Evolutionary conservation across 2,329 filamentous ascomycete species (phyloP).

Genomic region (Nemania serpens): DNA sequence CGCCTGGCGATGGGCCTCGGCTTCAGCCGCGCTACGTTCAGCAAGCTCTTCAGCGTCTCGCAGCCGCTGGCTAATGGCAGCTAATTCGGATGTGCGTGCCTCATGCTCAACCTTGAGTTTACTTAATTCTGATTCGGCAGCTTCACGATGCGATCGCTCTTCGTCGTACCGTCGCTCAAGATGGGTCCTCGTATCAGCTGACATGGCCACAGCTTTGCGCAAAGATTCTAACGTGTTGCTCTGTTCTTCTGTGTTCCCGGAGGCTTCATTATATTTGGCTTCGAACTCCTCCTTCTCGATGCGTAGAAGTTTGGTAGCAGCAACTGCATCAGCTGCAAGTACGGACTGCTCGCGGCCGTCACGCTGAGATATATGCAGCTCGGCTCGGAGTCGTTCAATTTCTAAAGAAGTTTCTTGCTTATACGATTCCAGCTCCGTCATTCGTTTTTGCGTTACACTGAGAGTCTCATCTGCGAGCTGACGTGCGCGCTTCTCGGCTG

Average conservation of each 20-base stretch:
- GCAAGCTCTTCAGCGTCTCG: slow-evolving; percentile 86
- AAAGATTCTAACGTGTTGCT: slow-evolving; percentile 74
- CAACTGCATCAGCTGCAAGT: slow-evolving; percentile 75
- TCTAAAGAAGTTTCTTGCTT: slow-evolving; percentile 84
- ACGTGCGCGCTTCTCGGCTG: slow-evolving; percentile 79
- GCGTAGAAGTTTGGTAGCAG: slow-evolving; percentile 73
- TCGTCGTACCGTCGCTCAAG: slow-evolving; percentile 83
- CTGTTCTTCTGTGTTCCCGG: slow-evolving; percentile 71
- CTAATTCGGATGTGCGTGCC: slow-evolving; percentile 75
- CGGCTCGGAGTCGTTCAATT: slow-evolving; percentile 81
- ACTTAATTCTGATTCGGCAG: slow-evolving; percentile 74
- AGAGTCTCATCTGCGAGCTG: slow-evolving; percentile 88
- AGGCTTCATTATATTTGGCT: slow-evolving; percentile 68
- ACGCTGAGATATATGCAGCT: slow-evolving; percentile 80
- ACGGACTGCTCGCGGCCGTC: slow-evolving; percentile 80
- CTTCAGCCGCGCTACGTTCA: slow-evolving; percentile 85
- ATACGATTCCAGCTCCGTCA: slow-evolving; percentile 81
- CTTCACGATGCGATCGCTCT: slow-evolving; percentile 76
- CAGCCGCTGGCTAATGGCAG: slow-evolving; percentile 72
- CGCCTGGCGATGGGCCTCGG: slow-evolving; percentile 80
- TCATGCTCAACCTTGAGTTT: slow-evolving; percentile 85
- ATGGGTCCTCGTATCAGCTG: slow-evolving; percentile 74
- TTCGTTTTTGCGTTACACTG: slow-evolving; percentile 79
- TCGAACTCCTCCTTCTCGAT: slow-evolving; percentile 85
- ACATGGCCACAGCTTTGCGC: slow-evolving; percentile 76